Evolutionary conservation across 2,329 filamentous ascomycete genomes (phyloP).

Genomic region (Colletotrichum spaethianum): DNA sequence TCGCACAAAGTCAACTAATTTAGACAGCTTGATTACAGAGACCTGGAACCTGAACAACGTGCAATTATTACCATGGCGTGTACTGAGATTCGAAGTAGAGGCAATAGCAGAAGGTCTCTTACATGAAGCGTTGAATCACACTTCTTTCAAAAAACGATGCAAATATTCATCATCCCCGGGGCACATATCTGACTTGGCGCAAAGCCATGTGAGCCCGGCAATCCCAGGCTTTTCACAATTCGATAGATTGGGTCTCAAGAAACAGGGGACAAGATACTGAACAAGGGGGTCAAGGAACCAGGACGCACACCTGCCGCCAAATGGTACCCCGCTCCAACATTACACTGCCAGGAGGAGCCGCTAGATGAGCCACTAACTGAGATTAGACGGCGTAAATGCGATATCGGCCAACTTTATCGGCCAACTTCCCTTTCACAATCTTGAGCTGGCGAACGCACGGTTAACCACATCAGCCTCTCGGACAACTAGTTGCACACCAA

Average conservation of each 20-base stretch:
- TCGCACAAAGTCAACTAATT: too few relatives aligned
- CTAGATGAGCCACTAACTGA: constrained; percentile 10
- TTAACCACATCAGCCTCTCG: background rate
- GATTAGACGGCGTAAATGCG: background rate
- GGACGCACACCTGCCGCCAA: background rate
- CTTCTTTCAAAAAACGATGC: background rate
- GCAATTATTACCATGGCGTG: too few relatives aligned
- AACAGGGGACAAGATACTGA: background rate
- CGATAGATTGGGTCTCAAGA: background rate
- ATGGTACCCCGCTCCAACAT: background rate
- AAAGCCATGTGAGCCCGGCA: background rate
- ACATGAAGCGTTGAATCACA: background rate
- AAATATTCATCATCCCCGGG: background rate
- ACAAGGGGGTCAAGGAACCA: background rate
- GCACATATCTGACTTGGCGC: background rate
- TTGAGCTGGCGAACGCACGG: background rate
- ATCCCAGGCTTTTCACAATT: background rate
- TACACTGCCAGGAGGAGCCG: background rate
- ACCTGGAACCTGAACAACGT: too few relatives aligned
- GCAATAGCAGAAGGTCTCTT: background rate
- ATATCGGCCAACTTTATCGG: background rate
- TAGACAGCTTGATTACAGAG: too few relatives aligned
- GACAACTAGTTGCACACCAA: background rate
- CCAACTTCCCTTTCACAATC: background rate
- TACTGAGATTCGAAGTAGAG: background rate